Conservation (phyloP, 495 filamentous ascomycete genomes). For the Umbilicaria muhlenbergii region DNA sequence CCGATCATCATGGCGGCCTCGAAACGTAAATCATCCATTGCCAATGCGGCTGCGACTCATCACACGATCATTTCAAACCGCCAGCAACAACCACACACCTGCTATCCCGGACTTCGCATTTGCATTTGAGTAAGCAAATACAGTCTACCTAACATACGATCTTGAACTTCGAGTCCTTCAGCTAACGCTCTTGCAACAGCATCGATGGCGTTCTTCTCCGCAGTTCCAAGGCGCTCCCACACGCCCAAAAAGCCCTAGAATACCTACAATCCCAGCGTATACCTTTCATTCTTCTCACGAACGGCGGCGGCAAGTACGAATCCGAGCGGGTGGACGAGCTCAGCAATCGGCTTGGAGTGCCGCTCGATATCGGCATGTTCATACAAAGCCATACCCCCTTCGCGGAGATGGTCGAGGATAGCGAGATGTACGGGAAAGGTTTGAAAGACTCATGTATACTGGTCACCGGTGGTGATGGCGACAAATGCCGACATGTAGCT, state of each 20-base stretch:
- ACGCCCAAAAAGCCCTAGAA: conserved; percentile 56
- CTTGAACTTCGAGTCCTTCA: neutral
- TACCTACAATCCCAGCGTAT: conserved; percentile 56
- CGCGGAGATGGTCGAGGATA: conserved; percentile 32
- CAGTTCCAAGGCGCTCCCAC: conserved; percentile 61
- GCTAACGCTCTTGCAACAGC: conserved; percentile 24
- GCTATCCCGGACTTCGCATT: conserved; percentile 52
- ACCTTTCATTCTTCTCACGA: conserved; percentile 77
- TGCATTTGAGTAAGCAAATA: conserved; percentile 58
- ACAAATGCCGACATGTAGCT: conserved; percentile 61
- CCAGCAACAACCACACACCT: neutral
- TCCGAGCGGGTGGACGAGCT: conserved; percentile 53
- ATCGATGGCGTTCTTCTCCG: conserved; percentile 96
- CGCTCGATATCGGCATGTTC: conserved; percentile 48
- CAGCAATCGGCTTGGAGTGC: conserved; percentile 41
- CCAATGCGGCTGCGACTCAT: no score
- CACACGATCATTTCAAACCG: neutral
- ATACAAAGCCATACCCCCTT: conserved; percentile 81
- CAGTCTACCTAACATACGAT: neutral
- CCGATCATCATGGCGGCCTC: no score
- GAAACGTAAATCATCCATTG: no score
- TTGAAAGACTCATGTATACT: conserved; percentile 59
- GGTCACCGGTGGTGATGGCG: conserved; percentile 67
- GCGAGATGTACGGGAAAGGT: conserved; percentile 14
- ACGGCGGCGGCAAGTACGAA: conserved; percentile 74